These are phyloP conservation scores for Plantago major DNA, from an alignment of 257 asterid genomes.

Conservation along the genomic window DNA sequence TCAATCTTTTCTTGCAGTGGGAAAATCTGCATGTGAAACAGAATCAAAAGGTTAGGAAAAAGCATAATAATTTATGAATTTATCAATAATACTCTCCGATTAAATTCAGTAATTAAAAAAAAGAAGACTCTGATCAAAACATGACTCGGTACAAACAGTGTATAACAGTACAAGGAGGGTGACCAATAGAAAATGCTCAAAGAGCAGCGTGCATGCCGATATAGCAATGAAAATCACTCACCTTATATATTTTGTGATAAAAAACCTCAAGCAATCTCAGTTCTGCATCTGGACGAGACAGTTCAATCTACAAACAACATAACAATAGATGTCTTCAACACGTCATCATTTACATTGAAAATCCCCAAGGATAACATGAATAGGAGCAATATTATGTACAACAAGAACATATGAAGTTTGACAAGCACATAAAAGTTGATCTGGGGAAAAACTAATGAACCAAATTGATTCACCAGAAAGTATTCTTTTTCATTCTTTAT, in stretches of 20 bases:
- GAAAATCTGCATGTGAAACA: slow-evolving; percentile 47
- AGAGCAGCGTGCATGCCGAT: too few species aligned
- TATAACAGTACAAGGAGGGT: background rate
- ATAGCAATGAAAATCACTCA: slow-evolving; percentile 21
- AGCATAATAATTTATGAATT: background rate
- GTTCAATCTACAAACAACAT: slow-evolving; percentile 55
- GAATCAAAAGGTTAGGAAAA: background rate
- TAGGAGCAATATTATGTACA: background rate
- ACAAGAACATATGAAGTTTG: too few species aligned
- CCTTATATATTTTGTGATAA: slow-evolving; percentile 79
- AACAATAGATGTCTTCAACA: slow-evolving; percentile 16
- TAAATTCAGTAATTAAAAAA: too few species aligned
- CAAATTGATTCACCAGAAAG: too few species aligned
- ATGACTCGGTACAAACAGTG: background rate
- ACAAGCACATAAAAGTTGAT: too few species aligned
- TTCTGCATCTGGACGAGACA: slow-evolving; percentile 74
- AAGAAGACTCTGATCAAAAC: too few species aligned
- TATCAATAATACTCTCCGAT: too few species aligned
- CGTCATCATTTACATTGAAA: background rate
- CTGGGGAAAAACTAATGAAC: too few species aligned
- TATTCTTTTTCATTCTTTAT: background rate
- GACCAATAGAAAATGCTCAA: background rate
- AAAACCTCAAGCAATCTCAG: slow-evolving; percentile 80
- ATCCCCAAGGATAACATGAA: background rate
- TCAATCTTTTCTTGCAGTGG: slow-evolving; percentile 74